Percentiles rank a stretch among this genome's conserved stretches.
Conservation (phyloP, 2,329 filamentous ascomycete genomes). For the Erysiphe neolycopersici region DNA sequence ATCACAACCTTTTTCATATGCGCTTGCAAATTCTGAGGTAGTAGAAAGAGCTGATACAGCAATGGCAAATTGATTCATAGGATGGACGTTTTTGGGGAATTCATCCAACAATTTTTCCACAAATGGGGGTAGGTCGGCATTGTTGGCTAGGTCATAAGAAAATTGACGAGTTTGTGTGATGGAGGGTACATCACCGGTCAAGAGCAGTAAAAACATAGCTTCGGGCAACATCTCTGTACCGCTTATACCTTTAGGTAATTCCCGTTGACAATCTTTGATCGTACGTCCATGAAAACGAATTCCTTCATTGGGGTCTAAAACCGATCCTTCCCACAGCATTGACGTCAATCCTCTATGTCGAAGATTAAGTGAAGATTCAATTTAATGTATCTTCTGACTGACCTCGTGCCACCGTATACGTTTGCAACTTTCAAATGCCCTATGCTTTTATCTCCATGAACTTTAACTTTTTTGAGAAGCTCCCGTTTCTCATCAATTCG, state of each 20-base stretch:
- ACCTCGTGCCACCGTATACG: slow-evolving; percentile 84
- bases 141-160: slow-evolving; percentile 65
- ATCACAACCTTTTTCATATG: slow-evolving; percentile 69
- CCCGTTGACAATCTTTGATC: slow-evolving; percentile 91
- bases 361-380: slow-evolving; percentile 4
- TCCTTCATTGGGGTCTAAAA: slow-evolving; percentile 85
- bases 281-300: slow-evolving; percentile 95
- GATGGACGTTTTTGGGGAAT: slow-evolving; percentile 76
- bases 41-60: slow-evolving; percentile 91
- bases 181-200: slow-evolving; percentile 78
- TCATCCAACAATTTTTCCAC: slow-evolving; percentile 69
- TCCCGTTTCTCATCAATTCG: slow-evolving; percentile 82
- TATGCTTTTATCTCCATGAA: slow-evolving; percentile 53
- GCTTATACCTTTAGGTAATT: slow-evolving; percentile 72
- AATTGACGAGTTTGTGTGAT: slow-evolving; percentile 56
- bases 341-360: slow-evolving; percentile 53
- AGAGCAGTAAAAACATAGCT: slow-evolving; percentile 96
- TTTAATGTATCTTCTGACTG: slow-evolving; percentile 3
- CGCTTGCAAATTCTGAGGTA: slow-evolving; percentile 76
- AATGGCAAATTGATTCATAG: slow-evolving; percentile 95
- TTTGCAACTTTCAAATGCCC: slow-evolving; percentile 88
- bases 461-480: slow-evolving; percentile 81
- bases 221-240: slow-evolving; percentile 96
- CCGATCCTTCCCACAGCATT: slow-evolving; percentile 97
- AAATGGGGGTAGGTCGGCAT: slow-evolving; percentile 58